Evolutionary conservation across 2,329 filamentous ascomycete genomes (phyloP).

Genomic region (Aspergillus latus): DNA sequence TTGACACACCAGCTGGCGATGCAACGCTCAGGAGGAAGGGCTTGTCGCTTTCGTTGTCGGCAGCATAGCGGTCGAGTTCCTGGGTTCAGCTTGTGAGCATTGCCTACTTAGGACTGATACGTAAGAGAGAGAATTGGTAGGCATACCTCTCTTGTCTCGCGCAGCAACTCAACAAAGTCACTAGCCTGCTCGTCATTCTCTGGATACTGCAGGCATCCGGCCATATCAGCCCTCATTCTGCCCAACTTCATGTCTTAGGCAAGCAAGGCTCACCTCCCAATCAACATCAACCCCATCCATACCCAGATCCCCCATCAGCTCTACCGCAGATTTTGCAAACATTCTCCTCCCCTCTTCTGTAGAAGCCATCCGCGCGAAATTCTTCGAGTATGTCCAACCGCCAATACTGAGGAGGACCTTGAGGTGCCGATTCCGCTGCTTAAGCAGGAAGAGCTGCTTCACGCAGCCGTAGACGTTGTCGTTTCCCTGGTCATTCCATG

Average conservation of each 20-base stretch:
- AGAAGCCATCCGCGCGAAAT: constrained; percentile 68
- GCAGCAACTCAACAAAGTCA: constrained; percentile 38
- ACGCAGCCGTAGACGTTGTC: constrained; percentile 74
- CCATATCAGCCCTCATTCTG: background rate
- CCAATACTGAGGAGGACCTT: constrained; percentile 82
- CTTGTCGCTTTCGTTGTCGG: constrained; percentile 37
- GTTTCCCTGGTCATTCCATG: constrained; percentile 61
- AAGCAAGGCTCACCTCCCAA: constrained; percentile 34
- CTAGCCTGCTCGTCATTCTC: constrained; percentile 33
- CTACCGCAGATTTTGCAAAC: constrained; percentile 69
- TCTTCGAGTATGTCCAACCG: constrained; percentile 74
- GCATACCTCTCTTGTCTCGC: constrained; percentile 32
- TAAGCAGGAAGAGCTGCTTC: constrained; percentile 73
- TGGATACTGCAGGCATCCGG: constrained; percentile 29
- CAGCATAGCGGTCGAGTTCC: constrained; percentile 45
- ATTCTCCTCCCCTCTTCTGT: constrained; percentile 57
- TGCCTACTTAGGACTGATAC: background rate
- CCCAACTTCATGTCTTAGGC: background rate
- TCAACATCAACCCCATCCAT: constrained; percentile 55
- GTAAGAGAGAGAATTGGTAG: background rate
- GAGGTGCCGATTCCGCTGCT: constrained; percentile 72
- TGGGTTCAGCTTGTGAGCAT: constrained; percentile 15
- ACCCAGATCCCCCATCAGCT: constrained; percentile 73
- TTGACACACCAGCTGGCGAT: constrained; percentile 41
- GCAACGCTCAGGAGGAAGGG: constrained; percentile 50